Evolutionary conservation across 352 stramenopile genomes (phyloP).

Genomic region (Aphanomyces stellatus): DNA sequence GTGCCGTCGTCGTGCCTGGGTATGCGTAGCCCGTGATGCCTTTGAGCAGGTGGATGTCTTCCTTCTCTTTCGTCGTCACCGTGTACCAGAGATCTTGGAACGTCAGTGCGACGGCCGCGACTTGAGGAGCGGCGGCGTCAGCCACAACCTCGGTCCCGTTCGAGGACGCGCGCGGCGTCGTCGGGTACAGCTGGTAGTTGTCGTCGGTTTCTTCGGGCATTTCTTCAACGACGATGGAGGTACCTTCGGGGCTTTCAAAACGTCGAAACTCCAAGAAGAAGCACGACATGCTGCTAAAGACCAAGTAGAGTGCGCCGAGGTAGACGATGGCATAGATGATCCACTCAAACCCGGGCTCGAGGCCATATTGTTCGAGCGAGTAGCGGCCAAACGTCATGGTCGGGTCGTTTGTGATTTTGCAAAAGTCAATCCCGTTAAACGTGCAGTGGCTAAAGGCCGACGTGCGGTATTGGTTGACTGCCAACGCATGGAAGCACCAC

Average conservation of each 20-base stretch:
- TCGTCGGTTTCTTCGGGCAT: neutral
- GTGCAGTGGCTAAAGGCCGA: constrained; percentile 28
- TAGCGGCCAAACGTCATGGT: constrained; percentile 40
- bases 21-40: constrained; percentile 39
- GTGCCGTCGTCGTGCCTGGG: constrained; percentile 46
- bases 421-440: constrained; percentile 38
- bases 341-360: constrained; percentile 37
- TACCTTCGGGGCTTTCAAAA: constrained; percentile 47
- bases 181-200: constrained; percentile 22
- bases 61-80: constrained; percentile 28
- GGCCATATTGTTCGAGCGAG: constrained; percentile 37
- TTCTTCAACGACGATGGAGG: constrained; percentile 26
- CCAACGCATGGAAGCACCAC: constrained; percentile 21
- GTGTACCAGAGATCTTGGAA: constrained; percentile 49
- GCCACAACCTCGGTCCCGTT: neutral
- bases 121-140: constrained; percentile 19
- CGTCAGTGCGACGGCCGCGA: constrained; percentile 36
- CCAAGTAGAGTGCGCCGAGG: constrained; percentile 35
- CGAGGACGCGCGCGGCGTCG: constrained; percentile 25
- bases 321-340: constrained; percentile 36
- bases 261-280: constrained; percentile 50
- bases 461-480: constrained; percentile 36
- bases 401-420: constrained; percentile 24
- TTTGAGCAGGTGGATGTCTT: constrained; percentile 44
- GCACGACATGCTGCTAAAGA: constrained; percentile 45